Percentiles rank a stretch among this genome's conserved stretches.
These are phyloP conservation scores for Ophiostoma fasciatum DNA, from an alignment of 2,329 filamentous ascomycete species.

Conservation along the genomic window DNA sequence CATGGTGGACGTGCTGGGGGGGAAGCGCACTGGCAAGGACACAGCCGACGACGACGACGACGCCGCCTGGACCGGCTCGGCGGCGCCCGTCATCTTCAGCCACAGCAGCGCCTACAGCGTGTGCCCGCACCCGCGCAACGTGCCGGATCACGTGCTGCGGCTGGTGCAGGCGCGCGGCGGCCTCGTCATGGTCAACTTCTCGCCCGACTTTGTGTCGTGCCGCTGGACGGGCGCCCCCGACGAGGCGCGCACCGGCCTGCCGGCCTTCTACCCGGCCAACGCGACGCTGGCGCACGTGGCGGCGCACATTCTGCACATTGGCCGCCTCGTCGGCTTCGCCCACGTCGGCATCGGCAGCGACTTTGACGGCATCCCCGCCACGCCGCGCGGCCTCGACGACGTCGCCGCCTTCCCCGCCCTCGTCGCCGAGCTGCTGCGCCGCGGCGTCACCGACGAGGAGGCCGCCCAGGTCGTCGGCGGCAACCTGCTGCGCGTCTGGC, in stretches of 20 bases:
- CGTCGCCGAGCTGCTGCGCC: constrained; percentile 56
- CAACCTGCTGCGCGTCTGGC: constrained; percentile 77
- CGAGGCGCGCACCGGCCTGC: constrained; percentile 34
- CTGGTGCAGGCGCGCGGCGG: constrained; percentile 60
- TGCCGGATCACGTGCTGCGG: constrained; percentile 67
- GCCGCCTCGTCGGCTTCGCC: constrained; percentile 67
- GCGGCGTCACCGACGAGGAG: constrained; percentile 61
- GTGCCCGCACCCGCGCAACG: constrained; percentile 82
- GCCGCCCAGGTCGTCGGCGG: constrained; percentile 61
- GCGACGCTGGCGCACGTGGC: constrained; percentile 65
- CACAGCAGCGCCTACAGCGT: constrained; percentile 71
- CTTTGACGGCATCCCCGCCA: constrained; percentile 60
- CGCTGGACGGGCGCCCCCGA: constrained; percentile 37
- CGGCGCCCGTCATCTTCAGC: constrained; percentile 75
- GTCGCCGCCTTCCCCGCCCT: constrained; percentile 71
- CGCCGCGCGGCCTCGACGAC: constrained; percentile 66
- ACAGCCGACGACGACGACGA: too few relatives aligned
- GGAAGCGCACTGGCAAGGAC: too few relatives aligned
- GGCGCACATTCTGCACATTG: constrained; percentile 70
- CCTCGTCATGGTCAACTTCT: constrained; percentile 85
- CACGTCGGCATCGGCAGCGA: constrained; percentile 82
- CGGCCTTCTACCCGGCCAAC: constrained; percentile 50
- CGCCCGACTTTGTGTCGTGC: constrained; percentile 71
- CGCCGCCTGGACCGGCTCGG: constrained; percentile 52
- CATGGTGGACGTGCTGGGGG: constrained; percentile 68